These are phyloP conservation scores for Cordyceps pruinosa DNA, from an alignment of 2,329 filamentous ascomycete species.

Conservation along the genomic window DNA sequence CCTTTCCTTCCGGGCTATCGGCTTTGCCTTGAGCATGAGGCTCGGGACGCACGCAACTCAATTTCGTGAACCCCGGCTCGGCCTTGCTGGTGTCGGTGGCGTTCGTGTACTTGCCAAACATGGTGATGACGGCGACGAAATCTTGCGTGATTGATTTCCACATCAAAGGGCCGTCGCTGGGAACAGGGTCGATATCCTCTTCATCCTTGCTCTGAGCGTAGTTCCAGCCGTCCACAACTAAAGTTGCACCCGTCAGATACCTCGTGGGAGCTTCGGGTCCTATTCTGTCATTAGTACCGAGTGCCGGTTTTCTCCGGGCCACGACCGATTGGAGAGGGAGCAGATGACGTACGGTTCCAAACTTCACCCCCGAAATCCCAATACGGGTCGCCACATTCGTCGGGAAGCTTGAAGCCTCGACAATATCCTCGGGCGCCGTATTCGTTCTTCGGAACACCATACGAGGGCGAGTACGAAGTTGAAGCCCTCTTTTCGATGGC, in stretches of 20 bases:
- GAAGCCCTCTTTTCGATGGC: conserved; percentile 4
- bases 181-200: background rate
- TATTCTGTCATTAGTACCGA: too few relatives aligned
- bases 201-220: background rate
- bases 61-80: background rate
- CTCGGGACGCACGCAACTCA: conserved; percentile 8
- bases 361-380: background rate
- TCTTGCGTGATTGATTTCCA: background rate
- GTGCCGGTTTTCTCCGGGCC: too few relatives aligned
- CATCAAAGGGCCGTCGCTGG: too few relatives aligned
- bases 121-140: conserved; percentile 9
- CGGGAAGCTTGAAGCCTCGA: too few relatives aligned
- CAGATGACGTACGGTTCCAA: too few relatives aligned
- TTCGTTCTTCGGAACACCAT: background rate
- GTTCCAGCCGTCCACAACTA: background rate
- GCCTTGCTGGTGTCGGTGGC: background rate
- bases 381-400: too few relatives aligned
- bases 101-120: conserved; percentile 14
- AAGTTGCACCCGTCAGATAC: background rate
- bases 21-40: conserved; percentile 13
- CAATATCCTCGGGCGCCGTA: too few relatives aligned
- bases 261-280: background rate
- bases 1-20: too few relatives aligned
- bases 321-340: too few relatives aligned
- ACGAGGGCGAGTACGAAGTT: background rate